phyloP scores from a whole-genome alignment of 768 basidiomycete genomes.

The Naganishia onofrii region DNA sequence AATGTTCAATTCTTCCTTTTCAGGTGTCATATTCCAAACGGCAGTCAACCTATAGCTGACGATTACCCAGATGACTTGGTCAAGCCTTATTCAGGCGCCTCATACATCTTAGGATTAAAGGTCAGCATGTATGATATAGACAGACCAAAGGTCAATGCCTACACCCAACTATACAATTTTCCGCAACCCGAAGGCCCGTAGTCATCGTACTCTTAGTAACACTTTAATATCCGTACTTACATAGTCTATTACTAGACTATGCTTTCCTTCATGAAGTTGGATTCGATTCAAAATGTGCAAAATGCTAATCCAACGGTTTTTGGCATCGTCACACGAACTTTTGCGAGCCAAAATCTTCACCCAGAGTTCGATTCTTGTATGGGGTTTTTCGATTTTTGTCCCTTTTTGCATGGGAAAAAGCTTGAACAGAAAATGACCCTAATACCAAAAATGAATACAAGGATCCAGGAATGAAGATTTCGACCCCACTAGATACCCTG shows the following conservation, averaged over 20 bases:
- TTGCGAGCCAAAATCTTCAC: no score
- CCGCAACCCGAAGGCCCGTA: neutral
- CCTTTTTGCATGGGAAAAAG: neutral
- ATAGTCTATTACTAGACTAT: constrained; percentile 9
- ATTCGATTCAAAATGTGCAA: neutral
- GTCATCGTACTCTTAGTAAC: neutral
- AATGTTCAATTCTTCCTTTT: constrained; percentile 3
- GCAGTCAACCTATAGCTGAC: constrained; percentile 13
- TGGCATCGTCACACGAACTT: neutral
- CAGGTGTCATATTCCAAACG: neutral
- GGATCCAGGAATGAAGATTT: neutral
- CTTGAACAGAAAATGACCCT: neutral
- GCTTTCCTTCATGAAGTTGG: constrained; percentile 12
- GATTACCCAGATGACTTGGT: constrained; percentile 14
- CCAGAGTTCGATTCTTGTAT: neutral
- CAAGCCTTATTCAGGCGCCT: constrained; percentile 10
- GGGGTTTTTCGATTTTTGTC: neutral
- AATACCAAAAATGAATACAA: no score
- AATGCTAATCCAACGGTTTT: neutral
- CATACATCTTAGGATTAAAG: constrained; percentile 16
- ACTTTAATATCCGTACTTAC: constrained; percentile 10
- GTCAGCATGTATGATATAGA: constrained; percentile 8
- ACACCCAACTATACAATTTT: constrained; percentile 1
- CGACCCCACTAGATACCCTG: no score
- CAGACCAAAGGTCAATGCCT: constrained; percentile 1